Conservation (phyloP, 1,139 yeast species). For the Yamadazyma dushanensis region DNA sequence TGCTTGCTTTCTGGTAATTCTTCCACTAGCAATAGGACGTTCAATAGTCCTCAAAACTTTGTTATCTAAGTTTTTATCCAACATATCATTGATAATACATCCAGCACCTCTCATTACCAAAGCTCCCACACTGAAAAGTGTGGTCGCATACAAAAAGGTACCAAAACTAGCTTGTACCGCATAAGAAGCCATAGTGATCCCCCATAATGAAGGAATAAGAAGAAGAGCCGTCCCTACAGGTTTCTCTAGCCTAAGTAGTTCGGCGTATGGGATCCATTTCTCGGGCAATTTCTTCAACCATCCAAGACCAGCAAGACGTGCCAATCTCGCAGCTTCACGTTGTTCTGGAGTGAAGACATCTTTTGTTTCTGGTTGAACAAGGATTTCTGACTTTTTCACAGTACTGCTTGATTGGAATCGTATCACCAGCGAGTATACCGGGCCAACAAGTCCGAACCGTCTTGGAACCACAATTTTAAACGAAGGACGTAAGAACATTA, state of each 20-base stretch:
- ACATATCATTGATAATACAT: slow-evolving; percentile 88
- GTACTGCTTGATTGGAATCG: neutral
- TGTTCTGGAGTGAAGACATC: slow-evolving; percentile 49
- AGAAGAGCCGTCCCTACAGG: slow-evolving; percentile 91
- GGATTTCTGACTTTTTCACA: neutral
- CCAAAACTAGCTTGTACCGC: slow-evolving; percentile 66
- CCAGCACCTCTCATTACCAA: slow-evolving; percentile 97
- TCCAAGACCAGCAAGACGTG: slow-evolving; percentile 60
- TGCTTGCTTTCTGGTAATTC: slow-evolving; percentile 74
- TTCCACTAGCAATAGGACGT: slow-evolving; percentile 88
- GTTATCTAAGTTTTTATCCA: slow-evolving; percentile 79
- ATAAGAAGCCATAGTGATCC: slow-evolving; percentile 83
- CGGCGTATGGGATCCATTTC: slow-evolving; percentile 84
- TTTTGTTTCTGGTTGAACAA: no score
- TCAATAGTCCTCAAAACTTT: slow-evolving; percentile 85
- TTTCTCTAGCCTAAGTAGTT: slow-evolving; percentile 85
- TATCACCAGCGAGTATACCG: neutral
- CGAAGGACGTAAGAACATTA: slow-evolving; percentile 1
- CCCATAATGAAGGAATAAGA: slow-evolving; percentile 78
- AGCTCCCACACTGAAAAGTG: slow-evolving; percentile 81
- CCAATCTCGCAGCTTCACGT: slow-evolving; percentile 53
- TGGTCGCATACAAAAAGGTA: slow-evolving; percentile 49
- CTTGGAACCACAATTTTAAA: neutral
- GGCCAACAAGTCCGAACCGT: neutral
- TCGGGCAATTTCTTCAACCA: slow-evolving; percentile 65